These are phyloP conservation scores for Spiromastix sp. DNA, from an alignment of 2,329 filamentous ascomycete genomes.

Conservation along the genomic window DNA sequence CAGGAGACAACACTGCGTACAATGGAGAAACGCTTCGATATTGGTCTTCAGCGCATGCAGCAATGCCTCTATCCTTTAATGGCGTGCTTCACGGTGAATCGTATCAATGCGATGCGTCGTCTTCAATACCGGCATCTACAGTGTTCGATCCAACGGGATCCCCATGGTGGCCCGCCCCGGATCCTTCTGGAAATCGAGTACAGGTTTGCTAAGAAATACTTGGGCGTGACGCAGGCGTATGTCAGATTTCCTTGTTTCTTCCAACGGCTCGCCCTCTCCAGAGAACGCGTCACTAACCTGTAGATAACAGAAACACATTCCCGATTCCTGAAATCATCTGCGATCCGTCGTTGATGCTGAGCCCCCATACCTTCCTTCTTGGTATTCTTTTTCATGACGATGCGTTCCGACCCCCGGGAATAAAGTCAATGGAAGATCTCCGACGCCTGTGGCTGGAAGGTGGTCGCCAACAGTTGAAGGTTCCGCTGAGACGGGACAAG, in stretches of 20 bases:
- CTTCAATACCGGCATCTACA: constrained; percentile 15
- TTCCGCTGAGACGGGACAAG: constrained; percentile 15
- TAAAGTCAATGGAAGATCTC: constrained; percentile 17
- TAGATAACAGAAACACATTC: constrained; percentile 20
- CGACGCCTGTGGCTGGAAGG: constrained; percentile 11
- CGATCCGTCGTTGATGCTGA: constrained; percentile 26
- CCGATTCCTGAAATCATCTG: constrained; percentile 27
- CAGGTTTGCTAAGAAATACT: neutral
- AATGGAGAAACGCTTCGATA: constrained; percentile 13
- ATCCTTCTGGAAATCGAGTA: neutral
- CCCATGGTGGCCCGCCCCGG: constrained; percentile 8
- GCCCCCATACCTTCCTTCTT: constrained; percentile 24
- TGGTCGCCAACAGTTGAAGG: constrained; percentile 12
- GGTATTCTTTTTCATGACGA: constrained; percentile 18
- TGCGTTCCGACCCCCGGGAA: constrained; percentile 13
- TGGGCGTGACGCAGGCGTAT: constrained; percentile 1
- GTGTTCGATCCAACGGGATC: constrained; percentile 14
- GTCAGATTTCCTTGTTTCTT: neutral
- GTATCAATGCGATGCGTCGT: constrained; percentile 12
- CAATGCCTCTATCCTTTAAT: constrained; percentile 16
- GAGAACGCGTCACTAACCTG: neutral
- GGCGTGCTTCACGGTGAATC: constrained; percentile 15
- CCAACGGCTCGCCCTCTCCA: neutral
- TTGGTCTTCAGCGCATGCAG: constrained; percentile 14
- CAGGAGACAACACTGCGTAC: constrained; percentile 15